A percentile compares a stretch with the other conserved stretches of the same genome.
These are phyloP conservation scores for Houttuynia cordata DNA, from an alignment of 164 flowering plant genomes.

Conservation along the genomic window DNA sequence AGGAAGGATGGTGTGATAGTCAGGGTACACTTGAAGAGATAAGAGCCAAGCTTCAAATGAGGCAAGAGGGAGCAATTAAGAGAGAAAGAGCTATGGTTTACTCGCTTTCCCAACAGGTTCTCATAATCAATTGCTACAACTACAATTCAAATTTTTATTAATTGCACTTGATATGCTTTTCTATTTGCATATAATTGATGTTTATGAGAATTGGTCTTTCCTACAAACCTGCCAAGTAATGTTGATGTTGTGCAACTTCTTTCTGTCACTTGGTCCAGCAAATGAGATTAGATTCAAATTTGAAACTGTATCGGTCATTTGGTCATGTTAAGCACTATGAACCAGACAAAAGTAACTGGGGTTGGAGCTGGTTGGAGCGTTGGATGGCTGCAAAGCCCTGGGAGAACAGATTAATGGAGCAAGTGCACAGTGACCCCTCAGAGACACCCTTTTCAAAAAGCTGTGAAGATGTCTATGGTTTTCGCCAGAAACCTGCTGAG, in stretches of 20 bases:
- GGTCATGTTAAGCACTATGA: conserved; percentile 30
- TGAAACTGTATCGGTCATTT: conserved; percentile 18
- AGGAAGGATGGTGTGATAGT: conserved; percentile 89
- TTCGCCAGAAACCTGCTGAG: conserved; percentile 31
- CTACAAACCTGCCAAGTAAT: background rate
- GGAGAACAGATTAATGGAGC: conserved; percentile 86
- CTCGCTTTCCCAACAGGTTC: conserved; percentile 57
- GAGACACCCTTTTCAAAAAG: conserved; percentile 41
- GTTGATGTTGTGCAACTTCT: background rate
- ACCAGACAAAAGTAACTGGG: conserved; percentile 61
- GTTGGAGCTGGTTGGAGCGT: conserved; percentile 97
- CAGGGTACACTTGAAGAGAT: conserved; percentile 59
- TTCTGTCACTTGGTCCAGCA: conserved; percentile 30
- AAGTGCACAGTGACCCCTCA: conserved; percentile 19
- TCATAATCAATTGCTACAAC: no score
- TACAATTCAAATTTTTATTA: no score
- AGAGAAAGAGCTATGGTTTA: conserved; percentile 85
- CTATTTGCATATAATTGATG: no score
- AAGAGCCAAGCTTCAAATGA: conserved; percentile 56
- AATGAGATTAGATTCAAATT: conserved; percentile 43
- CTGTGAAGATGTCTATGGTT: conserved; percentile 14
- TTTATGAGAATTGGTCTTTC: background rate
- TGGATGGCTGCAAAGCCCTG: conserved; percentile 99
- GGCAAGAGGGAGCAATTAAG: conserved; percentile 70
- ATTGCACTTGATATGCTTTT: no score